A percentile compares a stretch with the other conserved stretches of the same genome.
These are phyloP conservation scores for Flaveria floridana DNA, from an alignment of 140 eudicot species.

Conservation along the genomic window DNA sequence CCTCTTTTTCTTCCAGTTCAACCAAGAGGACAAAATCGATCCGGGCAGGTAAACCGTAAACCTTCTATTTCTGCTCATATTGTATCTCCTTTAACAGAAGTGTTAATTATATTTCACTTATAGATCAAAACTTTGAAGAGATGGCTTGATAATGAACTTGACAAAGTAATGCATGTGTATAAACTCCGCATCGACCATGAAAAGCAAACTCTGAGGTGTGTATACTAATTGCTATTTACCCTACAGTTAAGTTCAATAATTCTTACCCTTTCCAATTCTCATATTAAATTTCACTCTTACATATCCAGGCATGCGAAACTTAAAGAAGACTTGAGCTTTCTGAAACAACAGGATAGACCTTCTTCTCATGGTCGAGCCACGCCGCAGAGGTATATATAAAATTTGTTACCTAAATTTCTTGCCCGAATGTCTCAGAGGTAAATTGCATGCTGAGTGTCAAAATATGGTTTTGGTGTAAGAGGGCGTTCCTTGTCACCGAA, in stretches of 20 bases:
- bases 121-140: slow-evolving; percentile 75
- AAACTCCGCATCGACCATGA: slow-evolving; percentile 86
- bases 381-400: slow-evolving; percentile 50
- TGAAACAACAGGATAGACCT: slow-evolving; percentile 70
- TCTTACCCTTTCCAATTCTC: neutral
- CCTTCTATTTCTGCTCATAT: slow-evolving; percentile 18
- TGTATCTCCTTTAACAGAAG: no score
- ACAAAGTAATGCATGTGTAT: slow-evolving; percentile 77
- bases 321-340: slow-evolving; percentile 78
- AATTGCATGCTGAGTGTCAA: neutral
- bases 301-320: slow-evolving; percentile 69
- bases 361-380: slow-evolving; percentile 50
- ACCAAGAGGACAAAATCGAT: slow-evolving; percentile 53
- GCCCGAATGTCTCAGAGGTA: neutral
- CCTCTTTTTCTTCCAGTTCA: slow-evolving; percentile 29
- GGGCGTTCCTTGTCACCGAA: slow-evolving; percentile 67
- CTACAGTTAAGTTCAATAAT: slow-evolving; percentile 9
- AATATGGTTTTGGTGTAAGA: slow-evolving; percentile 36
- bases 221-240: slow-evolving; percentile 25
- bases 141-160: slow-evolving; percentile 89
- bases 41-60: slow-evolving; percentile 58
- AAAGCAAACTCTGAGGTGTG: slow-evolving; percentile 68
- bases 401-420: neutral
- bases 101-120: slow-evolving; percentile 19
- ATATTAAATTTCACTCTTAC: slow-evolving; percentile 19